These are phyloP conservation scores for Bipolaris sorokiniana DNA, from an alignment of 2,329 filamentous ascomycete species.

Conservation along the genomic window DNA sequence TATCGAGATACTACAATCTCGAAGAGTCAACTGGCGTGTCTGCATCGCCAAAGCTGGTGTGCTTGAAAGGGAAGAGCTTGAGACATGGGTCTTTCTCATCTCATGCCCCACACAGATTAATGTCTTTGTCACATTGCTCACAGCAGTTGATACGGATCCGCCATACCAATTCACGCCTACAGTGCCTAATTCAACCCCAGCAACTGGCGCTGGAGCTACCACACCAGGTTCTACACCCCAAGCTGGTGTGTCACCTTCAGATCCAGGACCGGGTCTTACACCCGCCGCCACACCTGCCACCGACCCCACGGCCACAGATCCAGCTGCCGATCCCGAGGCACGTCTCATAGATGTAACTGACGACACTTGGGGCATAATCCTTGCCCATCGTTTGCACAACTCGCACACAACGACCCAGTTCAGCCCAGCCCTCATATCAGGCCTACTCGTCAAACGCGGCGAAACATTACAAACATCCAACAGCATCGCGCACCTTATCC, in stretches of 20 bases:
- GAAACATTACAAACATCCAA: slow-evolving; percentile 21
- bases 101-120: slow-evolving; percentile 46
- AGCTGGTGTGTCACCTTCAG: slow-evolving; percentile 41
- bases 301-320: slow-evolving; percentile 54
- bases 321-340: slow-evolving; percentile 63
- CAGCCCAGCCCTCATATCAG: slow-evolving; percentile 50
- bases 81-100: slow-evolving; percentile 50
- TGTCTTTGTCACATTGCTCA: slow-evolving; percentile 60
- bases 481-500: slow-evolving; percentile 20
- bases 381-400: slow-evolving; percentile 63
- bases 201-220: slow-evolving; percentile 23
- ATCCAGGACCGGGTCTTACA: slow-evolving; percentile 56
- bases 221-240: slow-evolving; percentile 45
- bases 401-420: slow-evolving; percentile 44
- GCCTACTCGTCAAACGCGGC: slow-evolving; percentile 53
- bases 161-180: slow-evolving; percentile 67
- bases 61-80: slow-evolving; percentile 70
- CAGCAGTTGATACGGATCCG: slow-evolving; percentile 69
- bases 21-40: slow-evolving; percentile 77
- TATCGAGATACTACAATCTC: slow-evolving; percentile 70
- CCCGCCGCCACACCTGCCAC: slow-evolving; percentile 70
- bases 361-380: slow-evolving; percentile 76
- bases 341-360: slow-evolving; percentile 75
- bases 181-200: slow-evolving; percentile 21
- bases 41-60: slow-evolving; percentile 74